Evolutionary conservation across 495 filamentous ascomycete species (phyloP), one percentile per base, ranked within the genome.

Genomic region (Daldinia vernicosa): DNA sequence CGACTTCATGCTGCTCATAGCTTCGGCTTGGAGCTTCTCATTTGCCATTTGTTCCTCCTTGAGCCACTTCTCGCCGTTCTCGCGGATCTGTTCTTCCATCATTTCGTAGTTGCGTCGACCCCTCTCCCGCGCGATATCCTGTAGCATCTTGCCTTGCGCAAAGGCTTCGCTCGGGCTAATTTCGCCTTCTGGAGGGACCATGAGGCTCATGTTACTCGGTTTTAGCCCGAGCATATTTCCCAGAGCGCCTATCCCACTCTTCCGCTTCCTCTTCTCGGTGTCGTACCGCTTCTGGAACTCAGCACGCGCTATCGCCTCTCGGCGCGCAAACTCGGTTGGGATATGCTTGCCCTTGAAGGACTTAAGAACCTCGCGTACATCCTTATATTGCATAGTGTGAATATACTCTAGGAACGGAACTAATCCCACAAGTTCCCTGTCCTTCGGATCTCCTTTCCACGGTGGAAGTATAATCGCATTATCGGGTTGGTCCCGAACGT

Each of bases 341-440:
- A 99, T 97, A 71, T 91, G 81, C 63, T 86, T 90, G 67, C 94
- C 94, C 47, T 94, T 88, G 76, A 97, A 98, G 5, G 92, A 94
- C 75, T 92, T 91, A 76, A 99, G 82, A 19, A 95, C 90, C 39
- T 90, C 86, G 24, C 95, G 90, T 19, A 94, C 91, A 72, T 99
- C 96, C 27, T 86, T 83, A 68, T 91, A 90, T 59, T 91, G 89
- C 93, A 98, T 97, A n/a, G 92, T 92, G 57, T 92, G 92, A 66
- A 98, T 87, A 79, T 96, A 97, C 82, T 99, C 95, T 30, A 99
- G 88, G 88, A 99, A 96, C 8, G 96, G 95, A 47, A 99, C 95
- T 43, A 97, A 81, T 6, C 89, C 86, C 35, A 99, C 92, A 12
- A 99, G 89, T 27, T 91, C 92, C 71, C 88, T 90, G 79, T 98